Evolutionary conservation across 2,329 filamentous ascomycete species (phyloP).

Genomic region (Fusarium globosum): DNA sequence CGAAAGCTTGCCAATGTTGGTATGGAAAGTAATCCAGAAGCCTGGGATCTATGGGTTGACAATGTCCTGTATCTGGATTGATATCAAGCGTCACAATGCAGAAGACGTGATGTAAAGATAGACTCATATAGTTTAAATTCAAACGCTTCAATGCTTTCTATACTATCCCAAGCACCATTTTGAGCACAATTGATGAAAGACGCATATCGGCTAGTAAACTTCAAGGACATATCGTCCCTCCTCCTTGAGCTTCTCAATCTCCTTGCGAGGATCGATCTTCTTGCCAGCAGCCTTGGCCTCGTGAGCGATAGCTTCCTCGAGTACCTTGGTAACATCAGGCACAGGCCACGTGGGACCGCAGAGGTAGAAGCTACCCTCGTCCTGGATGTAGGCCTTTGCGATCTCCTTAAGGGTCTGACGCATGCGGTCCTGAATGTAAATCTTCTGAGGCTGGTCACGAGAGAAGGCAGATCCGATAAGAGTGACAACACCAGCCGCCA

Average conservation of each 20-base stretch:
- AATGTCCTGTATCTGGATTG: neutral
- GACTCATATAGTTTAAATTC: conserved; percentile 23
- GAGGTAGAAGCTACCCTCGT: conserved; percentile 95
- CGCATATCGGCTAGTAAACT: conserved; percentile 76
- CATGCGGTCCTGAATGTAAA: conserved; percentile 99
- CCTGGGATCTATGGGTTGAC: neutral
- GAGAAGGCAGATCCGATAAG: conserved; percentile 94
- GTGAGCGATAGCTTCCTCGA: conserved; percentile 88
- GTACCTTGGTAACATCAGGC: conserved; percentile 91
- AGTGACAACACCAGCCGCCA: conserved; percentile 94
- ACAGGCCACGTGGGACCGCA: conserved; percentile 99
- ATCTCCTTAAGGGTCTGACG: conserved; percentile 86
- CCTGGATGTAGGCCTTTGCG: conserved; percentile 83
- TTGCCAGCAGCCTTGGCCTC: conserved; percentile 77
- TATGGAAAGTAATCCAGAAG: neutral
- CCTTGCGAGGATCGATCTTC: conserved; percentile 87
- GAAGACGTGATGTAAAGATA: neutral
- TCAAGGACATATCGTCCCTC: conserved; percentile 93
- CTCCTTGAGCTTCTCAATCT: conserved; percentile 98
- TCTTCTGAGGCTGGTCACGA: conserved; percentile 96
- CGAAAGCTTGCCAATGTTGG: neutral
- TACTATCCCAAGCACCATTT: conserved; percentile 37
- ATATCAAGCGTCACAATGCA: neutral
- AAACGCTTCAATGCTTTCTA: conserved; percentile 43
- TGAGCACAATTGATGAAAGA: conserved; percentile 27